Base-by-base conservation (phyloP, 176 grass and related monocot species). In the Leersia perrieri region DNA sequence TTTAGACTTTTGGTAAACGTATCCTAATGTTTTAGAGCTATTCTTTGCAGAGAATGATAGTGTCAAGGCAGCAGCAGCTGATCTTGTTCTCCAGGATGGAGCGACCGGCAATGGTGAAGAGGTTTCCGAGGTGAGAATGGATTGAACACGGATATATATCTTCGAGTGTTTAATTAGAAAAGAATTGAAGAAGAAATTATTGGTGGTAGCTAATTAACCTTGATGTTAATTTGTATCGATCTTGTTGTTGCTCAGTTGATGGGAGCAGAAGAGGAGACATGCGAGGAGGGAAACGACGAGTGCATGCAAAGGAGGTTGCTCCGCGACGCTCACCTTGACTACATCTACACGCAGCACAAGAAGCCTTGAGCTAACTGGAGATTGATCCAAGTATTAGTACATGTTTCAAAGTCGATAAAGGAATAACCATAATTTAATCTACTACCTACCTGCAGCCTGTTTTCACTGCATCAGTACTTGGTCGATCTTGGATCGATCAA, bases 341-440 rank as follows among this genome's bases (percentile, higher is more conserved):
- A 90, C 83, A 90, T 90, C 88, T 90, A 90, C 88, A 90, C 88
- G 42, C 88, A 90, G 88, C 73, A 38, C 33, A 84, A 77, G 45
- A 63, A 79, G 55, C 88, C 88, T 0, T 84, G 72, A 83, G 42
- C 35, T 38, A 7, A 7, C 3, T 38, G 35, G 49, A 53, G 5
- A 53, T 5, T 14, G 5, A 18, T 55, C 51, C 53, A 58, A 57
- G 22, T 55, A 20, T 4, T 16, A 42, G 22, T 77, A 28, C 35
- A 77, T 77, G 75, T 38, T 77, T 23, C 16, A 38, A 61, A 72
- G 20, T 27, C 38, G 53, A 60, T 36, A 16, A 31, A 58, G 22
- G 22, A 58, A 11, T 57, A 23, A 58, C 53, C 53, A 58, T 58
- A 58, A 58, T 23, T 25, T 9, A 58, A 58, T 58, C 53, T 25